Percentiles rank a stretch among this genome's conserved stretches.
Evolutionary conservation across 495 filamentous ascomycete genomes (phyloP).

Genomic region (Cudoniella acicularis): DNA sequence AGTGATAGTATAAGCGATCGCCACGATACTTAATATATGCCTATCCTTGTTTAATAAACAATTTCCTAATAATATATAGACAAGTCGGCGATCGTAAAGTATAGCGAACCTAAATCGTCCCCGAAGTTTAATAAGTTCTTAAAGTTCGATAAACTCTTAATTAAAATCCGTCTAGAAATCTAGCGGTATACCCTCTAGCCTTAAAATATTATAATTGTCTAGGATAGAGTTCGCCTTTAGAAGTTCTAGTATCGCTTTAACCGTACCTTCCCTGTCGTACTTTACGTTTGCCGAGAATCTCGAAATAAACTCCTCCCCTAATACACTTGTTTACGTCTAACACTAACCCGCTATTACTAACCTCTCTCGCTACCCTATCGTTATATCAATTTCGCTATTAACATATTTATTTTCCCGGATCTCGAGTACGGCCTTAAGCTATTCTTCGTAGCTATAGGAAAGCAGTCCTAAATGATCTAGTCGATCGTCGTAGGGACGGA

Average conservation of each 20-base stretch:
- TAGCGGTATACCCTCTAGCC: not conserved
- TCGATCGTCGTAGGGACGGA: not conserved
- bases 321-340: constrained; percentile 1
- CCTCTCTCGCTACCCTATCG: not conserved
- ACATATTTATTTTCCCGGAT: constrained; percentile 2
- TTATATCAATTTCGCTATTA: constrained; percentile 1
- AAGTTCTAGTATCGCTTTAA: constrained; percentile 1
- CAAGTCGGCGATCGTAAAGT: not conserved
- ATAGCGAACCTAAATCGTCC: not conserved
- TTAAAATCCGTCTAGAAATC: not conserved
- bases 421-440: not conserved
- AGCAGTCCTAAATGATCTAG: constrained; percentile 1
- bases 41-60: not conserved
- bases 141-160: not conserved
- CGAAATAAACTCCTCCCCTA: not conserved
- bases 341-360: not conserved
- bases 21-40: not conserved
- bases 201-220: not conserved
- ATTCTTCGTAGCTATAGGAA: not conserved
- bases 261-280: not conserved
- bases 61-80: not conserved
- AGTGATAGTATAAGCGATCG: not conserved
- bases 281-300: constrained; percentile 3
- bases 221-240: constrained; percentile 1
- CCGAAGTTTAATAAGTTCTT: not conserved